These are phyloP conservation scores for Colletotrichum sp. DNA, from an alignment of 2,329 filamentous ascomycete species.

Conservation along the genomic window DNA sequence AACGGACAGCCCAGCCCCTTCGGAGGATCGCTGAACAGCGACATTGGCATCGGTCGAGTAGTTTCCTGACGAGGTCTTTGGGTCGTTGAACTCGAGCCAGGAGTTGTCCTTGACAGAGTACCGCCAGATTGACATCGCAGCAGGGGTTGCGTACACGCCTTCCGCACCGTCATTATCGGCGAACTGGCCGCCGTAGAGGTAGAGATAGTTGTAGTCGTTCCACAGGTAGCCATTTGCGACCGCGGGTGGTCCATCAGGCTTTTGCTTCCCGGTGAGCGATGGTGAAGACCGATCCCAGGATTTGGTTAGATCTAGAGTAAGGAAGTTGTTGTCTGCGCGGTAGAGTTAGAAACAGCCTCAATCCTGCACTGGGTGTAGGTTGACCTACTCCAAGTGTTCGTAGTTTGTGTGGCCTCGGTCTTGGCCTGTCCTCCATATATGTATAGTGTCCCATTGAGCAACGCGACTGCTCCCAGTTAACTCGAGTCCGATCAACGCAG, in stretches of 20 bases:
- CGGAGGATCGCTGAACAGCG: slow-evolving; percentile 71
- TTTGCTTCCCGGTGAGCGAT: slow-evolving; percentile 64
- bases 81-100: slow-evolving; percentile 69
- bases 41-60: slow-evolving; percentile 61
- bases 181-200: slow-evolving; percentile 77
- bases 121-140: slow-evolving; percentile 70
- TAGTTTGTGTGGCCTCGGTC: slow-evolving; percentile 58
- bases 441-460: slow-evolving; percentile 78
- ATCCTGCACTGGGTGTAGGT: too few relatives aligned
- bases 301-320: slow-evolving; percentile 73
- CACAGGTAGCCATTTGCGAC: slow-evolving; percentile 78
- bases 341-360: too few relatives aligned
- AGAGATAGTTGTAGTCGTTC: slow-evolving; percentile 73
- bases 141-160: slow-evolving; percentile 56
- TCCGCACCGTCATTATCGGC: slow-evolving; percentile 53
- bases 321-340: slow-evolving; percentile 69
- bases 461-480: slow-evolving; percentile 50
- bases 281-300: slow-evolving; percentile 74
- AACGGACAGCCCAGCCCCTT: slow-evolving; percentile 75
- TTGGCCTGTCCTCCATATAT: slow-evolving; percentile 76
- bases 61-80: slow-evolving; percentile 67
- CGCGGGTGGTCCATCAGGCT: slow-evolving; percentile 72
- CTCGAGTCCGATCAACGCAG: fast-evolving
- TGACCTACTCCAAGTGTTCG: slow-evolving; percentile 71
- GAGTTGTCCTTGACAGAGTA: slow-evolving; percentile 64